A percentile compares a stretch with the other conserved stretches of the same genome.
phyloP scores from a whole-genome alignment of 2,329 filamentous ascomycete genomes.

The Arthroderma sp. region DNA sequence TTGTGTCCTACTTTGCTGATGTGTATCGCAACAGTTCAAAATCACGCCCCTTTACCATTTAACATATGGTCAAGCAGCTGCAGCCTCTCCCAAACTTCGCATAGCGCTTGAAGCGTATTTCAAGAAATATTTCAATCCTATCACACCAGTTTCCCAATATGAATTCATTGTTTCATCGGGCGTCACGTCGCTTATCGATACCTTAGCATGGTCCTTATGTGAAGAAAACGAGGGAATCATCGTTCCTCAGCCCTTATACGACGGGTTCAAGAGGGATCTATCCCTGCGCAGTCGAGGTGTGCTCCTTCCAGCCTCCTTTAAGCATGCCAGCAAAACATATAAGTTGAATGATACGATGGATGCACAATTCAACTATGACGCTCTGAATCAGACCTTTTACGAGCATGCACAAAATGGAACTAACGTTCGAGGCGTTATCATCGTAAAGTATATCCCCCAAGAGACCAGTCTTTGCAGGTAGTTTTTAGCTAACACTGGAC shows the following conservation, averaged over 20 bases:
- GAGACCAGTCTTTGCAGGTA: not conserved
- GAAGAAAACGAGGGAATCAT: slow-evolving; percentile 18
- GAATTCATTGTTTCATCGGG: slow-evolving; percentile 17
- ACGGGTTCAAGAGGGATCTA: slow-evolving; percentile 16
- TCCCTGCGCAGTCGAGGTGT: slow-evolving; percentile 8
- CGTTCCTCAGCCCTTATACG: slow-evolving; percentile 19
- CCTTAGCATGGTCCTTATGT: slow-evolving; percentile 16
- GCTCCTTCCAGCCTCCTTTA: slow-evolving; percentile 6
- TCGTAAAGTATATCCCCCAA: not conserved
- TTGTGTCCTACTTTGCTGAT: not conserved
- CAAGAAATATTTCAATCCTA: slow-evolving; percentile 12
- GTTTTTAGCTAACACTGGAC: slow-evolving; percentile 1
- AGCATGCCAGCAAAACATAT: slow-evolving; percentile 1
- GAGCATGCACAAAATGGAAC: not conserved
- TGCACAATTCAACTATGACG: not conserved
- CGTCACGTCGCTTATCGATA: slow-evolving; percentile 16
- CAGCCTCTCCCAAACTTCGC: slow-evolving; percentile 16
- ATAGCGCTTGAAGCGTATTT: slow-evolving; percentile 14
- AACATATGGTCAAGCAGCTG: slow-evolving; percentile 18
- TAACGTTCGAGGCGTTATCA: not conserved
- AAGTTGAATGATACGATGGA: not conserved
- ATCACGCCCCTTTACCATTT: slow-evolving; percentile 9
- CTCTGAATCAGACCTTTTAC: not conserved
- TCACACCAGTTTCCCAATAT: slow-evolving; percentile 9
- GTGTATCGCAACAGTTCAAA: not conserved